Percentiles rank a stretch among this genome's conserved stretches.
These are phyloP conservation scores for Rutidosis leptorrhynchoides DNA, from an alignment of 129 eudicot species.

Conservation along the genomic window DNA sequence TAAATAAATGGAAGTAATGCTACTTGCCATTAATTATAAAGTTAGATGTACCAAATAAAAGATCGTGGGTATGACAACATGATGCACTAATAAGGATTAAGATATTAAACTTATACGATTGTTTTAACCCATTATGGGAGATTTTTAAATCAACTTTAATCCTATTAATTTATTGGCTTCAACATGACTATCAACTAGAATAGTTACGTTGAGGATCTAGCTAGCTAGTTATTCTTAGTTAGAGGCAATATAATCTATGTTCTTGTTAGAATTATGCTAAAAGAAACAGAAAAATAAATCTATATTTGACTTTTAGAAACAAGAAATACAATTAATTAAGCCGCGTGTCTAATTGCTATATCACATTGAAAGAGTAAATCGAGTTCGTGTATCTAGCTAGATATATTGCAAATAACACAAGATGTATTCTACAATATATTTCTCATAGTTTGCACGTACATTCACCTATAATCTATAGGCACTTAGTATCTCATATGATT, in stretches of 20 bases:
- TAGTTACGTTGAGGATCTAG: not conserved
- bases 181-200: not conserved
- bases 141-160: not conserved
- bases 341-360: too few species aligned
- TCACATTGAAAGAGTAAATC: too few species aligned
- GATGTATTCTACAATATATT: too few species aligned
- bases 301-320: too few species aligned
- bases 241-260: not conserved
- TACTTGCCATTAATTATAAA: not conserved
- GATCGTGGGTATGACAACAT: not conserved
- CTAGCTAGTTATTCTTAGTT: not conserved
- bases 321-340: too few species aligned
- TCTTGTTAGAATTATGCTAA: too few species aligned
- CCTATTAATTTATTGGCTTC: not conserved
- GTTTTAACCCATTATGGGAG: not conserved
- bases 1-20: not conserved
- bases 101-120: not conserved
- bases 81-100: not conserved
- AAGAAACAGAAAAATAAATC: too few species aligned
- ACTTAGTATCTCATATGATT: not conserved
- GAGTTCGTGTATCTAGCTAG: too few species aligned
- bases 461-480: too few species aligned
- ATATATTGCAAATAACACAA: too few species aligned
- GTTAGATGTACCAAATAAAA: not conserved
- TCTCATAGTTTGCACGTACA: too few species aligned